These are phyloP conservation scores for Arthrobotrys iridis DNA, from an alignment of 2,329 filamentous ascomycete genomes.

Conservation along the genomic window DNA sequence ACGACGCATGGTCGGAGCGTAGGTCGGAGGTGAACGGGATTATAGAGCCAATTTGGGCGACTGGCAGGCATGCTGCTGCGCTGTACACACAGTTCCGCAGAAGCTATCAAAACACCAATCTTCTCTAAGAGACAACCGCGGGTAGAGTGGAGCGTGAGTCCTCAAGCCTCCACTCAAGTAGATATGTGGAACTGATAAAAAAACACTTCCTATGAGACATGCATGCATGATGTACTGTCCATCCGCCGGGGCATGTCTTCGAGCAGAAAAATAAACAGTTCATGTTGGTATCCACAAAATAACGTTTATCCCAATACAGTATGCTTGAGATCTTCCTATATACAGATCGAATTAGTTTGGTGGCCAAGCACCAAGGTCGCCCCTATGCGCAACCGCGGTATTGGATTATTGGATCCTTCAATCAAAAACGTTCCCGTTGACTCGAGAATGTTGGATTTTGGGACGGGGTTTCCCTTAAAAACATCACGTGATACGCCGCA, in stretches of 20 bases:
- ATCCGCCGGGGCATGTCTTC: no score
- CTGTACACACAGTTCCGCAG: background rate
- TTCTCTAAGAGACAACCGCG: background rate
- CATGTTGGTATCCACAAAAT: no score
- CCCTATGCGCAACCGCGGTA: background rate
- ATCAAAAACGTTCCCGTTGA: background rate
- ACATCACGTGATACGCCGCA: slow-evolving; percentile 7
- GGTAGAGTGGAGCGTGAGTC: background rate
- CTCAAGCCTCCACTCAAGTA: no score
- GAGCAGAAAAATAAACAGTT: no score
- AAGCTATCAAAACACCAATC: background rate
- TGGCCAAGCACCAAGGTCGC: no score
- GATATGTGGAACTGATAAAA: no score
- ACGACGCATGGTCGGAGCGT: slow-evolving; percentile 13
- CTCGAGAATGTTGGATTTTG: slow-evolving; percentile 14
- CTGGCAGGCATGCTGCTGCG: background rate
- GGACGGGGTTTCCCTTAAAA: background rate
- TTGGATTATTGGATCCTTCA: background rate
- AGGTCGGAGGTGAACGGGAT: slow-evolving; percentile 14
- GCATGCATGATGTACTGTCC: no score
- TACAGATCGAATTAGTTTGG: no score
- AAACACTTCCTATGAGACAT: no score
- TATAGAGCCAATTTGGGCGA: background rate
- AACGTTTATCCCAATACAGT: no score
- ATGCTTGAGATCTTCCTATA: no score